Conservation (phyloP, 202 grass and related monocot species). For the Schoenoplectus triqueter region DNA sequence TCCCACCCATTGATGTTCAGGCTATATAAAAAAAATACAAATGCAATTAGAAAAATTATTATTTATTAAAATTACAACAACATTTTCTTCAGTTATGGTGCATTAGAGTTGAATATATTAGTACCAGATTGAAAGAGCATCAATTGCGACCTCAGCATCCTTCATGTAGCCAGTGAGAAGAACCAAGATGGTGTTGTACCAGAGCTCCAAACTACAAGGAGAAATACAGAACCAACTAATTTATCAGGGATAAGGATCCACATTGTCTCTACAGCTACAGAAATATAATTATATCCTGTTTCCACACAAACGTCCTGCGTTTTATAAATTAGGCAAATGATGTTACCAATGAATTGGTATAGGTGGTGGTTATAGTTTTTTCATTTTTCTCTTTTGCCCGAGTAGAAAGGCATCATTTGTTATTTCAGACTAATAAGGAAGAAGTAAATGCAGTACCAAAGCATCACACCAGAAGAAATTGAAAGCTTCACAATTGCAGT, state of each 20-base stretch:
- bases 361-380: no score
- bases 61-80: background rate
- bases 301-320: background rate
- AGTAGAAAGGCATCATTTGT: background rate
- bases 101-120: background rate
- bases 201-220: constrained; percentile 68
- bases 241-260: background rate
- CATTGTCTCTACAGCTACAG: background rate
- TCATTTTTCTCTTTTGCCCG: no score
- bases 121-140: constrained; percentile 94
- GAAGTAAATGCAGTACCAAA: constrained; percentile 53
- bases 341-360: background rate
- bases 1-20: constrained; percentile 92
- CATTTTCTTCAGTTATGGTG: background rate
- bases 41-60: background rate
- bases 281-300: background rate
- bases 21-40: constrained; percentile 42
- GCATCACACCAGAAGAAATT: constrained; percentile 77
- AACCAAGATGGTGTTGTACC: constrained; percentile 87
- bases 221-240: constrained; percentile 6
- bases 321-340: constrained; percentile 6
- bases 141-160: constrained; percentile 80
- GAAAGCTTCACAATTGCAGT: constrained; percentile 64
- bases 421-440: background rate
- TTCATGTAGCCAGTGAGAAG: constrained; percentile 82